Percentiles rank a stretch among this genome's conserved stretches.
These are phyloP conservation scores for Magnaporthales sp. DNA, from an alignment of 2,329 filamentous ascomycete genomes.

Conservation along the genomic window DNA sequence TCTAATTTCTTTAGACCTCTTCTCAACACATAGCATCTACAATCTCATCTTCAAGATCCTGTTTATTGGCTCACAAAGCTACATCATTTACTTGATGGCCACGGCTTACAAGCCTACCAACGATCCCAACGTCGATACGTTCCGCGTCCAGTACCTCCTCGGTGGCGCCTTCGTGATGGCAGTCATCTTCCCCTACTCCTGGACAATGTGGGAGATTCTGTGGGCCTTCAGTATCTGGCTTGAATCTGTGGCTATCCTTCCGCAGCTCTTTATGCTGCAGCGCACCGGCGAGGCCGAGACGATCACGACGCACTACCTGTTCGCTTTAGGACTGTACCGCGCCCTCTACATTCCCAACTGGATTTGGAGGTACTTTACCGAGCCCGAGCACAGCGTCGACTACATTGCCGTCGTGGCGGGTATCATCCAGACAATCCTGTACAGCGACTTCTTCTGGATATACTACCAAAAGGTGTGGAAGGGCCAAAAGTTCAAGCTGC, in stretches of 20 bases:
- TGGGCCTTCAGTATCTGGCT: conserved; percentile 99
- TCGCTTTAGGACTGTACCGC: conserved; percentile 83
- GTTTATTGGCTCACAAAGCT: conserved; percentile 83
- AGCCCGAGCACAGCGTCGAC: conserved; percentile 64
- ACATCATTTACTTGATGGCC: conserved; percentile 97
- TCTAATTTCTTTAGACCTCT: conserved; percentile 54
- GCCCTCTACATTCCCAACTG: conserved; percentile 98
- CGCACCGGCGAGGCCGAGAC: conserved; percentile 96
- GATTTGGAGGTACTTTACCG: conserved; percentile 82
- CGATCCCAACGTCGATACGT: conserved; percentile 94
- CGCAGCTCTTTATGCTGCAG: conserved; percentile 97
- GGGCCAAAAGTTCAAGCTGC: conserved; percentile 80
- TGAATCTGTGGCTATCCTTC: conserved; percentile 91
- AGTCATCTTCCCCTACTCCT: conserved; percentile 77
- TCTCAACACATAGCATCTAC: conserved; percentile 77
- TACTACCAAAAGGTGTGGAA: conserved; percentile 96
- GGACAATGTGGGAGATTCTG: conserved; percentile 74
- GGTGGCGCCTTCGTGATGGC: conserved; percentile 72
- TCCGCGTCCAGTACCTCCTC: conserved; percentile 91
- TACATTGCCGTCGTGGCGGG: conserved; percentile 84
- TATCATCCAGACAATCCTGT: conserved; percentile 85
- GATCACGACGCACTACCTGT: conserved; percentile 98
- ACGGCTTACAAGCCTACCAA: conserved; percentile 96
- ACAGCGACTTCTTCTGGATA: conserved; percentile 99
- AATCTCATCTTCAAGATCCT: conserved; percentile 94